These are phyloP conservation scores for Paramyrothecium roridum DNA, from an alignment of 2,329 filamentous ascomycete genomes.

Conservation along the genomic window DNA sequence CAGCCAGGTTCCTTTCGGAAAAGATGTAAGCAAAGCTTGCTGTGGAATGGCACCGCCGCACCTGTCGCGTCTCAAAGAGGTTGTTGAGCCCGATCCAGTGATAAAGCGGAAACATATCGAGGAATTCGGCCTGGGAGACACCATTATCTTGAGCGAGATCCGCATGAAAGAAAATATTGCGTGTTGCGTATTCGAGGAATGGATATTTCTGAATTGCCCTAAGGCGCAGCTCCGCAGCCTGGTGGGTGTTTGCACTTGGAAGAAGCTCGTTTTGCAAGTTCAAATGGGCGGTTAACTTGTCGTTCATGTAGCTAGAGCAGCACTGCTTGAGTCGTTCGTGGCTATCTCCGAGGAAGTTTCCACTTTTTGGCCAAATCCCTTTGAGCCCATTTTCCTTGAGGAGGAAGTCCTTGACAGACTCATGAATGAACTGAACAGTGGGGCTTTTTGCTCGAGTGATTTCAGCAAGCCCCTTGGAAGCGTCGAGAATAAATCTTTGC, in stretches of 20 bases:
- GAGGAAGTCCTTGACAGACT: slow-evolving; percentile 1
- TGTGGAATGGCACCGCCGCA: neutral
- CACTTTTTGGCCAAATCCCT: slow-evolving; percentile 12
- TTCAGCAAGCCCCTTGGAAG: neutral
- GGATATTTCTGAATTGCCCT: slow-evolving; percentile 1
- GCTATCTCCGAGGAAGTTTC: neutral
- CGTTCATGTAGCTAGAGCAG: slow-evolving; percentile 8
- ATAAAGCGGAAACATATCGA: fast-evolving
- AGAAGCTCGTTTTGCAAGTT: neutral
- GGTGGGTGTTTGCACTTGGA: neutral
- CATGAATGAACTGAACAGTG: neutral
- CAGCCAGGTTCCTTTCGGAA: slow-evolving; percentile 6
- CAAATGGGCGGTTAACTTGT: neutral
- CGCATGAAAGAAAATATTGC: slow-evolving; percentile 8
- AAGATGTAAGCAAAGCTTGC: slow-evolving; percentile 8
- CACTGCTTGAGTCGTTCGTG: slow-evolving; percentile 6
- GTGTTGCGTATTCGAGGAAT: slow-evolving; percentile 10
- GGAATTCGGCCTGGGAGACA: neutral
- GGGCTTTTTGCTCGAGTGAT: no score
- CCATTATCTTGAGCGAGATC: neutral
- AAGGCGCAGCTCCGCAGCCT: neutral
- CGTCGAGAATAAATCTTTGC: neutral
- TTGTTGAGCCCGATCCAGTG: neutral
- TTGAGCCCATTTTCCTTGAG: neutral
- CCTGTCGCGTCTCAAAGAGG: neutral